A percentile compares a stretch with the other conserved stretches of the same genome.
Conservation (phyloP, 2,329 filamentous ascomycete genomes). For the Zymoseptoria tritici region DNA sequence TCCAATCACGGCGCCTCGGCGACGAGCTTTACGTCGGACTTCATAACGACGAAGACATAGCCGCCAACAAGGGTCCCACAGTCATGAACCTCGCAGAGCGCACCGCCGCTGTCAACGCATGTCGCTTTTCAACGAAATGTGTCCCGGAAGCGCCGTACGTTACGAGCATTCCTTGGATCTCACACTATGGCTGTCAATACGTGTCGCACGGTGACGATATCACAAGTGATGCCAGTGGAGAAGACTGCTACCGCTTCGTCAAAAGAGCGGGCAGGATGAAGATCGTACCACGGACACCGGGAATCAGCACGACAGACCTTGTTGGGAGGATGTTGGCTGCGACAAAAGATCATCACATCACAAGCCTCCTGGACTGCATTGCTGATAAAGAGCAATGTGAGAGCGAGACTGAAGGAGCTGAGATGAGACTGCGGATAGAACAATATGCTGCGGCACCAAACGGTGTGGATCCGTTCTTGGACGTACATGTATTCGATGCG, state of each 20-base stretch:
- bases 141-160: slow-evolving; percentile 88
- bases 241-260: slow-evolving; percentile 97
- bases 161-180: slow-evolving; percentile 86
- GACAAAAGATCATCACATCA: slow-evolving; percentile 90
- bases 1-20: slow-evolving; percentile 88
- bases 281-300: slow-evolving; percentile 91
- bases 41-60: slow-evolving; percentile 90
- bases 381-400: slow-evolving; percentile 22
- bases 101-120: slow-evolving; percentile 86
- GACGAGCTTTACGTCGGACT: slow-evolving; percentile 84
- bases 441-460: slow-evolving; percentile 85
- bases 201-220: slow-evolving; percentile 97
- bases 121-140: slow-evolving; percentile 84
- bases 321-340: slow-evolving; percentile 95
- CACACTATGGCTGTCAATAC: slow-evolving; percentile 89
- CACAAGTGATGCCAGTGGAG: slow-evolving; percentile 83
- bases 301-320: slow-evolving; percentile 95
- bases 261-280: slow-evolving; percentile 92
- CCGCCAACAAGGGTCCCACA: slow-evolving; percentile 94
- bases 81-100: slow-evolving; percentile 93
- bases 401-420: slow-evolving; percentile 45
- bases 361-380: slow-evolving; percentile 42
- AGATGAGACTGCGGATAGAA: slow-evolving; percentile 68
- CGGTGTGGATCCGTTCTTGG: slow-evolving; percentile 67
- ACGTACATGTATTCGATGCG: slow-evolving; percentile 56